Evolutionary conservation across 2,329 filamentous ascomycete species (phyloP), one percentile per base, ranked within the genome.

Genomic region (Penicillium rolfsii): DNA sequence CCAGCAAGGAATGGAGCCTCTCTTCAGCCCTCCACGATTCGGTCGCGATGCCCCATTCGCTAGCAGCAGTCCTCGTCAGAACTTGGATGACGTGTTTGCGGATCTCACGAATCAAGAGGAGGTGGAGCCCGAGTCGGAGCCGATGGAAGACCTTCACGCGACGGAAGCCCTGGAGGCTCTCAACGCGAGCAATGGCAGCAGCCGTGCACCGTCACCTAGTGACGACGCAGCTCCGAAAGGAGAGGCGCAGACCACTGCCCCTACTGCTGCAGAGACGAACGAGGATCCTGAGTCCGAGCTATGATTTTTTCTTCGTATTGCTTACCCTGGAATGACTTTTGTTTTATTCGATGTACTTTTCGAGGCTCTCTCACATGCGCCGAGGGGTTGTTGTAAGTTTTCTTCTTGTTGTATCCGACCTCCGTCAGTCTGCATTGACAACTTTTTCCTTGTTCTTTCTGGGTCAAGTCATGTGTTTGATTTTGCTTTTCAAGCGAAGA

Each of bases 91-190:
- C 59, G 75, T 82, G 22, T 82, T 81, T 65, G 79, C 77, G 9
- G 80, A 81, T 53, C 67, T 82, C 58, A 81, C 78, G 1, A 79
- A 80, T 56, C 76, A 80, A 60, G 78, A 80, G 57, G 78, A 81
- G 61, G 71, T 65, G 9, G 77, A 79, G 8, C 66, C 67, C 6
- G 74, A 76, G 16, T 53, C 66, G 11, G 73, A 74, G 49, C 71
- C 65, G 12, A 74, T 77, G 72, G 77, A 80, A 55, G 79, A 79
- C 30, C 77, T 76, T n/a, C 79, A 82, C 65, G 79, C 79, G 7
- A 80, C 78, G 43, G 80, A 82, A 64, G 80, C 79, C 4, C 67
- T 82, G 22, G 80, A 81, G 59, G 76, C 71, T 24, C 72, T 80
- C 14, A 73, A 77, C 59, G 78, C 74, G 28, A 75, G 75, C 61